Evolutionary conservation across 2,329 filamentous ascomycete species (phyloP).

Genomic region (Trichothecium roseum): DNA sequence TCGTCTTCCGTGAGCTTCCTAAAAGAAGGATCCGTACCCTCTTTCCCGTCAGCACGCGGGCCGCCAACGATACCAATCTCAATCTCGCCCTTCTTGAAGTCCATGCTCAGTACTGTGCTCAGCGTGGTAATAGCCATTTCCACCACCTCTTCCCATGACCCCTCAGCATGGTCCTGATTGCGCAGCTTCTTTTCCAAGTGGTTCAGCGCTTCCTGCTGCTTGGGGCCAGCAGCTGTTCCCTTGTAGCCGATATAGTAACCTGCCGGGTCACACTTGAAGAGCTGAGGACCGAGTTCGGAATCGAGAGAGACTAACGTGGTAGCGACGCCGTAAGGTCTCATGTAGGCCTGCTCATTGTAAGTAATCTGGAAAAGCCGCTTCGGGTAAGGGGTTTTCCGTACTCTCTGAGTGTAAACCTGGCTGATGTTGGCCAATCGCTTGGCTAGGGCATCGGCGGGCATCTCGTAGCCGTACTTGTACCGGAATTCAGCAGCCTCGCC

Average conservation of each 20-base stretch:
- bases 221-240: conserved; percentile 90
- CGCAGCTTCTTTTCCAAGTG: conserved; percentile 99
- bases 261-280: conserved; percentile 97
- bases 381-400: conserved; percentile 29
- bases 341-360: conserved; percentile 60
- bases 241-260: conserved; percentile 99
- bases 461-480: conserved; percentile 99
- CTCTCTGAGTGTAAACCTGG: conserved; percentile 96
- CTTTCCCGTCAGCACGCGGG: conserved; percentile 69
- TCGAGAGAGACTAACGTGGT: conserved; percentile 93
- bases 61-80: conserved; percentile 96
- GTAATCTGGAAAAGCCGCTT: conserved; percentile 2
- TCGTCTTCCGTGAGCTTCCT: conserved; percentile 89
- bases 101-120: conserved; percentile 93
- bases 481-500: conserved; percentile 94
- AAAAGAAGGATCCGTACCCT: conserved; percentile 72
- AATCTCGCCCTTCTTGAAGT: conserved; percentile 99
- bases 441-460: conserved; percentile 93
- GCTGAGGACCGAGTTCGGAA: conserved; percentile 80
- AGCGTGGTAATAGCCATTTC: conserved; percentile 92
- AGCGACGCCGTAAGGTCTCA: conserved; percentile 93
- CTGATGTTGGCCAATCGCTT: conserved; percentile 98
- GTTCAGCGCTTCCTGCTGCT: conserved; percentile 97
- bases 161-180: conserved; percentile 92
- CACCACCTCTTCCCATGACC: conserved; percentile 93